Evolutionary conservation across 208 protist genomes (phyloP).

Genomic region (Trypanosoma avium): DNA sequence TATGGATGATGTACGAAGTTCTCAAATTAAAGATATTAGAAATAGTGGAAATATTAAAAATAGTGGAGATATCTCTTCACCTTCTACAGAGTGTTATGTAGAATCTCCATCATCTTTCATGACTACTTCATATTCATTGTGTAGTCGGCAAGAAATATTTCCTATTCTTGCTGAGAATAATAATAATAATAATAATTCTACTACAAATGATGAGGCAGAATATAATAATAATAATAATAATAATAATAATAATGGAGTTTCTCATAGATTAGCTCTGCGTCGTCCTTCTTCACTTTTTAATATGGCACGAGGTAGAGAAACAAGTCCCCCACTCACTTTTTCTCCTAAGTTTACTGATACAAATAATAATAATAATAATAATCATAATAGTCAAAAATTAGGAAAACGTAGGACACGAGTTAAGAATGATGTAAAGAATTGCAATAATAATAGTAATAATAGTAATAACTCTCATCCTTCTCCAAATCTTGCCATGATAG

Average conservation of each 20-base stretch:
- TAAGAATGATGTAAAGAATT: background rate
- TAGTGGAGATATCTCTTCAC: no score
- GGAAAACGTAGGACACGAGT: background rate
- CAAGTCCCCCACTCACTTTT: background rate
- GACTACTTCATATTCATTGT: no score
- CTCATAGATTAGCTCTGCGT: no score
- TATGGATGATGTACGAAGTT: background rate
- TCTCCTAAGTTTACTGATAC: background rate
- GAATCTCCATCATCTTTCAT: no score
- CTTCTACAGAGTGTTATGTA: no score
- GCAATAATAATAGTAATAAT: no score
- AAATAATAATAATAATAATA: background rate
- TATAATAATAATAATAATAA: background rate
- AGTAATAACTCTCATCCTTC: no score
- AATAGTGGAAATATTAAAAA: no score
- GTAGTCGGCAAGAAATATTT: no score
- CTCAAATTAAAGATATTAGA: no score
- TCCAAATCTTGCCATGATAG: slow-evolving; percentile 20
- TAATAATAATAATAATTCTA: no score
- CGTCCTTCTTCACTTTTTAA: slow-evolving; percentile 1
- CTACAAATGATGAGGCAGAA: background rate
- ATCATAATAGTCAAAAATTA: background rate
- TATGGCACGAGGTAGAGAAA: slow-evolving; percentile 8
- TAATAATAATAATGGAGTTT: background rate
- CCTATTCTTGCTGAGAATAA: no score